Evolutionary conservation across 441 rosid genomes (phyloP).

Genomic region (Adansonia rubrostipa): DNA sequence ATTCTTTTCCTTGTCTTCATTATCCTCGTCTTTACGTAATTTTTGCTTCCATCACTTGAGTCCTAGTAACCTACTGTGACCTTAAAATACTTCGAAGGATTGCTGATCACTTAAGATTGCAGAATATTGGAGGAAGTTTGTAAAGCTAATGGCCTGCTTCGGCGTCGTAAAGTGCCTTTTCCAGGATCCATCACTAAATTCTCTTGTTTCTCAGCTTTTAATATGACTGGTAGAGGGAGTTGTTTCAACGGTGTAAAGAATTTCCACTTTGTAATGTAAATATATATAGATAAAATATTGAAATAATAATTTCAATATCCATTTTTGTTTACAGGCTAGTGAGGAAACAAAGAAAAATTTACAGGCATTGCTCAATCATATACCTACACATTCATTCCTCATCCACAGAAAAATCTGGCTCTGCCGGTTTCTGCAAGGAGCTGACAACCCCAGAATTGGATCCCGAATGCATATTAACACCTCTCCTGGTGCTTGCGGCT

Average conservation of each 20-base stretch:
- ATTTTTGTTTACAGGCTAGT: neutral
- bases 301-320: neutral
- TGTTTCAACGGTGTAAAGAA: neutral
- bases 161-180: neutral
- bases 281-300: slow-evolving; percentile 11
- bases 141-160: neutral
- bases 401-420: slow-evolving; percentile 72
- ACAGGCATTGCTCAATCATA: slow-evolving; percentile 24
- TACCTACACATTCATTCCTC: slow-evolving; percentile 44
- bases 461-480: slow-evolving; percentile 43
- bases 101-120: neutral
- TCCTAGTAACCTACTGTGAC: no score
- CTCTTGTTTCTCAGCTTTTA: neutral
- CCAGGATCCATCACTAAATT: neutral
- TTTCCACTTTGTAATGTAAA: neutral
- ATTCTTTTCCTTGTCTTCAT: no score
- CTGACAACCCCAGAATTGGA: slow-evolving; percentile 49
- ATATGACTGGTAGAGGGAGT: neutral
- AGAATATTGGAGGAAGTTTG: neutral
- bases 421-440: slow-evolving; percentile 71
- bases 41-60: no score
- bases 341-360: neutral
- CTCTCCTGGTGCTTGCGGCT: slow-evolving; percentile 43
- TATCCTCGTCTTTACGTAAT: no score
- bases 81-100: no score